These are phyloP conservation scores for Syzygium aromaticum DNA, from an alignment of 345 rosid genomes.

Conservation along the genomic window DNA sequence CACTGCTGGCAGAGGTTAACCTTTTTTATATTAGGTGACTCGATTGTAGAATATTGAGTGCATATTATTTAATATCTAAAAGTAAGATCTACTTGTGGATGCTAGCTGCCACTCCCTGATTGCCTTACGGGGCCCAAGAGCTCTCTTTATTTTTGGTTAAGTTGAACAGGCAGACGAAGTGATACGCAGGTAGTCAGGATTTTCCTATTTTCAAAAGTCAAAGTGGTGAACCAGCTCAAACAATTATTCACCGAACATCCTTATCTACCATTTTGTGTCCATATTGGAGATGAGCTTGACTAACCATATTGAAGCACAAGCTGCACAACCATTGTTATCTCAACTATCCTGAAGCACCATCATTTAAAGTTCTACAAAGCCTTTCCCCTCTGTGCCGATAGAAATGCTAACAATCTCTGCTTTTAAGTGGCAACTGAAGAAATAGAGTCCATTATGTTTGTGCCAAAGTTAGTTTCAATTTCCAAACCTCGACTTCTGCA, in stretches of 20 bases:
- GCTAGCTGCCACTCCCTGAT: background rate
- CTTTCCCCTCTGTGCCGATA: background rate
- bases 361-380: background rate
- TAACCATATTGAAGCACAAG: background rate
- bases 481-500: background rate
- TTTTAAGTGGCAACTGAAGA: background rate
- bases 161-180: background rate
- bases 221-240: background rate
- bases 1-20: background rate
- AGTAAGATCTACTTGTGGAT: background rate
- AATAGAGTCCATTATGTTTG: background rate
- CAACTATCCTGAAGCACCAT: background rate
- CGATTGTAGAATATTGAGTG: background rate
- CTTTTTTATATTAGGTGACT: background rate
- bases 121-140: background rate
- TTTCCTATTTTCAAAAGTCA: background rate
- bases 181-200: background rate
- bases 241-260: background rate
- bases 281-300: background rate
- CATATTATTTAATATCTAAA: background rate
- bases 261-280: background rate
- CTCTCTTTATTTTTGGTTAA: background rate
- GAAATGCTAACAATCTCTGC: background rate
- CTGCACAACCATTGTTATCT: background rate
- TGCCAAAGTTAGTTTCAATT: background rate